A percentile compares a stretch with the other conserved stretches of the same genome.
Evolutionary conservation across 305 asterid species (phyloP).

Genomic region (Fraxinus xanthoxyloides): DNA sequence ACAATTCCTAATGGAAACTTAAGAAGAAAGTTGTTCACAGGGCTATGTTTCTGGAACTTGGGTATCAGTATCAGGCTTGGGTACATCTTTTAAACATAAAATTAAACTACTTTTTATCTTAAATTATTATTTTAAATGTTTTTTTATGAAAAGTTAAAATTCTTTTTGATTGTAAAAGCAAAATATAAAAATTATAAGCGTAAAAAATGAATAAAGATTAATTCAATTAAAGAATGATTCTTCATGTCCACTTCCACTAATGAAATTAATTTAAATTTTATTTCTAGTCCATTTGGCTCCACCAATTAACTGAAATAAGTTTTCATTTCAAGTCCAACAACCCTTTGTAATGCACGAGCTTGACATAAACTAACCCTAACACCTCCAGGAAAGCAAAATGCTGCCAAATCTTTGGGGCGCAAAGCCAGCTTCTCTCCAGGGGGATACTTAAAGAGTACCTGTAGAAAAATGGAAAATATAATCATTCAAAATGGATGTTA

Average conservation of each 20-base stretch:
- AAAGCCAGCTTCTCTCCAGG: conserved; percentile 71
- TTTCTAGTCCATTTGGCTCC: background rate
- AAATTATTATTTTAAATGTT: background rate
- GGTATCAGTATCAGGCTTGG: background rate
- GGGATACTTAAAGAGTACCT: conserved; percentile 89
- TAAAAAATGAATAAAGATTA: background rate
- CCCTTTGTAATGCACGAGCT: background rate
- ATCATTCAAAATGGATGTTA: background rate
- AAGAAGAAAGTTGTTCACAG: background rate
- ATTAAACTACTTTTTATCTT: background rate
- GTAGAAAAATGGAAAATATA: background rate
- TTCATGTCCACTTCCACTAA: background rate
- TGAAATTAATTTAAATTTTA: background rate
- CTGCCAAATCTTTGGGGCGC: conserved; percentile 76
- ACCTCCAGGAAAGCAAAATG: conserved; percentile 95
- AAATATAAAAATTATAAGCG: background rate
- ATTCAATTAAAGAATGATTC: background rate
- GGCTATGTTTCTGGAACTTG: background rate
- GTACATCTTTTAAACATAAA: background rate
- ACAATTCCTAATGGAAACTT: background rate
- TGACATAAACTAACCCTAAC: conserved; percentile 58
- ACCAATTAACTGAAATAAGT: background rate
- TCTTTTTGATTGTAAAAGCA: background rate
- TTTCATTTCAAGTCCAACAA: background rate
- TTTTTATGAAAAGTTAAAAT: background rate